Evolutionary conservation across 139 green algal genomes (phyloP), one percentile per base, ranked within the genome.

Genomic region (Haematococcus lacustris): DNA sequence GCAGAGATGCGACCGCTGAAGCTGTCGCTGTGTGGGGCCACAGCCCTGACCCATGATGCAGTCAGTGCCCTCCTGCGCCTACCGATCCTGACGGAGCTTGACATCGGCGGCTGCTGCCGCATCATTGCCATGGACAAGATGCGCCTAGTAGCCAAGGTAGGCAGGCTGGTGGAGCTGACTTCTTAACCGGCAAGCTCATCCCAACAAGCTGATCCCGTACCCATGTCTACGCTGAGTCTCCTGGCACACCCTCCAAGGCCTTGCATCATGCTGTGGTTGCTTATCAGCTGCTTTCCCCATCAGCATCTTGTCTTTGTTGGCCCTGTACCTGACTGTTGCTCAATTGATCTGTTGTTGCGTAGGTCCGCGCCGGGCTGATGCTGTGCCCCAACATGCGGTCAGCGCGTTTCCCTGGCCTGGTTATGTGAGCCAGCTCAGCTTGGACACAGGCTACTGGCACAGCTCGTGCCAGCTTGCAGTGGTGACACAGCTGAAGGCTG

Each of bases 41-140:
- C 85, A 0, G 77, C 80, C 0, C 80, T 92, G 33, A 88, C 82
- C 26, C 87, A 92, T 37, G 87, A 92, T 50, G 85, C 85, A 0
- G 87, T 91, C 26, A 80, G 71, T 17, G 82, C 87, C n/a, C 78
- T 92, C 80, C 82, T 92, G 78, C 82, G 85, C 6, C 80, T 92
- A 76, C 87, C 87, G 2, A 80, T 92, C 40, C 78, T 92, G 2
- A 89, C 82, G 5, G 82, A 85, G 72, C 76, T 92, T 32, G 79
- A 90, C 78, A 87, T 88, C 57, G 81, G 77, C 2, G 87, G 85
- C 63, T 92, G 87, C 74, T 73, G 70, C 57, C 76, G 82, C 68
- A 84, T 92, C 50, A 85, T 78, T 17, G 78, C 87, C n/a, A 91
- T 92, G 85, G 85, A 92, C 80, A 84, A 86, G 38, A 91, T 92